Evolutionary conservation across 2,329 filamentous ascomycete species (phyloP), one percentile per base, ranked within the genome.

Genomic region (Colletotrichum shisoi): DNA sequence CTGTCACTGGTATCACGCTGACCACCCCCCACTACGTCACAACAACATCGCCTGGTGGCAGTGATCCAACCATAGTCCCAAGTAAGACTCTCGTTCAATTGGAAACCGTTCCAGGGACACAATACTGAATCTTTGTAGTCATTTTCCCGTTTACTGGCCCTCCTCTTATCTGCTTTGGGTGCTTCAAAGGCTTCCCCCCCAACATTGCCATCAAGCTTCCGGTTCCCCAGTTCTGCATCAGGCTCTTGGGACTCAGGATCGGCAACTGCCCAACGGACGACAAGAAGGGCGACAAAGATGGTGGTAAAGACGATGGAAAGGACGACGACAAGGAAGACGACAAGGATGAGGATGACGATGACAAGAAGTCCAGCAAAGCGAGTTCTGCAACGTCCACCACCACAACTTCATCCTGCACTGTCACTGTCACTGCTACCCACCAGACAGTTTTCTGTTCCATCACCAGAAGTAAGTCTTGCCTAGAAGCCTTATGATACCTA

Each of bases 371-470:
- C 4, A 39, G 49, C 21, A 39, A 44, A 37, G 24, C 57, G 11
- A 24, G 27, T 15, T 44, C 57, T 12, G 42, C 27, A 17, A 39
- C 56, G 3, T 15, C 40, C n/a, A 48, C 27, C n/a, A 21, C 21
- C 2, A 48, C 62, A 15, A 54, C 62, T 6, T 61, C 62, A 3
- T 64, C 62, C 5, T 65, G 62, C 15, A 61, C 57, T 9, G 31
- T 54, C 8, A 65, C 62, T 7, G 62, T 61, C n/a, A 68, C 62
- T 6, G 65, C 65, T 3, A 65, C 65, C n/a, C 57, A 64, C 44
- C 61, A 44, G 27, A 68, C 61, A 8, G 61, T 52, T 1, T 68
- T 68, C 44, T 68, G 61, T 46, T 65, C 66, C 3, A 42, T 62
- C 11, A 66, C 62, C n/a, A 31, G 45, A 34, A 54, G 66, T 68